Percentiles rank a stretch among this genome's conserved stretches.
Conservation (phyloP, 306 rosid species). For the Cicer yamashitae region DNA sequence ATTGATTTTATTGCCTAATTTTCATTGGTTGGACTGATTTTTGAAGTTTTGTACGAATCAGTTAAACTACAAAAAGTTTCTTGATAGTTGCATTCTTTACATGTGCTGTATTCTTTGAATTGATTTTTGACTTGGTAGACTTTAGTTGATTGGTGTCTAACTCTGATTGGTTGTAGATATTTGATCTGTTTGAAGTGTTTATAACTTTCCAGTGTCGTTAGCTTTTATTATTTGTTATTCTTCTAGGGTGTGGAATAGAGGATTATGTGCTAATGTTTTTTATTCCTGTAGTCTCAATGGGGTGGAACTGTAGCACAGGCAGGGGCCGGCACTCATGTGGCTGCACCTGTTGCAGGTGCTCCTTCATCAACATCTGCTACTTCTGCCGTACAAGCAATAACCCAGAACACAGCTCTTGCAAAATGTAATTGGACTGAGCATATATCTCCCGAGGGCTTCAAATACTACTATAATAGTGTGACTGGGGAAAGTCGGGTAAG, state of each 20-base stretch:
- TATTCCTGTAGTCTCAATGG: slow-evolving; percentile 67
- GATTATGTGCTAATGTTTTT: slow-evolving; percentile 42
- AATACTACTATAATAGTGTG: slow-evolving; percentile 78
- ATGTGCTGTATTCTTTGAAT: slow-evolving; percentile 7
- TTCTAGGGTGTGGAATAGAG: slow-evolving; percentile 3
- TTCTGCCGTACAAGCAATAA: slow-evolving; percentile 50
- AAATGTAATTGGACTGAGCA: slow-evolving; percentile 94
- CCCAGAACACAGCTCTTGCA: slow-evolving; percentile 55
- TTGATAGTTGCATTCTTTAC: slow-evolving; percentile 21
- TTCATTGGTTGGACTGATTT: slow-evolving; percentile 8
- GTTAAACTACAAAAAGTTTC: slow-evolving; percentile 8
- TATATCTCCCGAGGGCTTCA: slow-evolving; percentile 90
- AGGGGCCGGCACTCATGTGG: slow-evolving; percentile 49
- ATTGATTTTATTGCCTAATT: slow-evolving; percentile 15
- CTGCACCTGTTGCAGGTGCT: slow-evolving; percentile 57
- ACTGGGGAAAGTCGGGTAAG: slow-evolving; percentile 94
- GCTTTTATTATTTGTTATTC: slow-evolving; percentile 10
- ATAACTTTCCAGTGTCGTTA: slow-evolving; percentile 22
- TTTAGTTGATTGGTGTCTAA: slow-evolving; percentile 1
- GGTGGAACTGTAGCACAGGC: slow-evolving; percentile 57
- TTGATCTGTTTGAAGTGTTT: slow-evolving; percentile 9
- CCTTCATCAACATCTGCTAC: slow-evolving; percentile 64
- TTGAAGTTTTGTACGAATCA: slow-evolving; percentile 17
- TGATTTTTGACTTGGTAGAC: slow-evolving; percentile 20
- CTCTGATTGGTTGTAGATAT: slow-evolving; percentile 21